Conservation (phyloP, 1,284 basidiomycete species). For the Abortiporus biennis region DNA sequence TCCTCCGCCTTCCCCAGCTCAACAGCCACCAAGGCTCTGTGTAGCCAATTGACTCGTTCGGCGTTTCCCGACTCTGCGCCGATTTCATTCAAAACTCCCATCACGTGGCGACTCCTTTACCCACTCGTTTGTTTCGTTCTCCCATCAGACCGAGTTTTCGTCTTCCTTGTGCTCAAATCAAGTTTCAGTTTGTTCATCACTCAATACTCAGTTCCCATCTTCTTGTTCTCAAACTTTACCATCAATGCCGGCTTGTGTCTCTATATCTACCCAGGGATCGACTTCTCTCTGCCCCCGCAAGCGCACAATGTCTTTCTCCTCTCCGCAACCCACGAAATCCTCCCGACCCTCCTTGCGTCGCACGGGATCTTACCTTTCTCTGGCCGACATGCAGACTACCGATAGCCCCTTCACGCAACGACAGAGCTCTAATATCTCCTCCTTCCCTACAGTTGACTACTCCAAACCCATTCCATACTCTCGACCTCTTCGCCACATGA, state of each 20-base stretch:
- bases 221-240: constrained; percentile 7
- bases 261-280: constrained; percentile 7
- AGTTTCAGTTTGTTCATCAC: constrained; percentile 1
- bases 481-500: constrained; percentile 17
- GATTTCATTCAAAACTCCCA: too few relatives aligned
- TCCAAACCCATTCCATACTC: constrained; percentile 18
- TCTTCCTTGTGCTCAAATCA: constrained; percentile 1
- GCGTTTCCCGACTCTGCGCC: too few relatives aligned
- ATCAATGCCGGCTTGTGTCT: constrained; percentile 13
- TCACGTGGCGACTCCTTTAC: too few relatives aligned
- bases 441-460: constrained; percentile 15
- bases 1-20: background rate
- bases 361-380: constrained; percentile 26
- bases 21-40: too few relatives aligned
- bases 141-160: background rate
- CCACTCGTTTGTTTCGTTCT: background rate
- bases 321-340: constrained; percentile 19
- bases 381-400: constrained; percentile 22
- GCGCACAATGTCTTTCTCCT: constrained; percentile 29
- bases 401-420: constrained; percentile 5
- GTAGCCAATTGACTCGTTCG: too few relatives aligned
- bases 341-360: constrained; percentile 24
- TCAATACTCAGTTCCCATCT: constrained; percentile 12
- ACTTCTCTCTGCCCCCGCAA: constrained; percentile 18
- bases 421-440: constrained; percentile 12